Evolutionary conservation across 2,329 filamentous ascomycete genomes (phyloP).

Genomic region (Aquanectria penicillioides): DNA sequence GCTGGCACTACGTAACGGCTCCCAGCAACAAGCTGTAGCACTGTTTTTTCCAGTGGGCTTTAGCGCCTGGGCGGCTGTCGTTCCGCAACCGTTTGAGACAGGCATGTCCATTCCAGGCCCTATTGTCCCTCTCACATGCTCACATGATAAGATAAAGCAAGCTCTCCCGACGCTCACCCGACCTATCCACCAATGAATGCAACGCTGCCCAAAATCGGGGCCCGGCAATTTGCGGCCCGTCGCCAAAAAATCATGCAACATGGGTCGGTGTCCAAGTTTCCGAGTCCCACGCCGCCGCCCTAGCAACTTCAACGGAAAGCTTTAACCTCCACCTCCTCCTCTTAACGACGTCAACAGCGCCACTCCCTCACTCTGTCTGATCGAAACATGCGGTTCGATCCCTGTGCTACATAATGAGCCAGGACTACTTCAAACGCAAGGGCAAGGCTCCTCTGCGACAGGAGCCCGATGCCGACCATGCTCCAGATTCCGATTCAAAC

Average conservation of each 20-base stretch:
- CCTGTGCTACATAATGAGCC: constrained; percentile 62
- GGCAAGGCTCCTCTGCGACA: constrained; percentile 57
- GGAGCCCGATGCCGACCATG: constrained; percentile 39
- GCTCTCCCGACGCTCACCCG: constrained; percentile 39
- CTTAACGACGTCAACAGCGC: constrained; percentile 33
- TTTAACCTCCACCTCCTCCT: constrained; percentile 28
- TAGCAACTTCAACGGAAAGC: constrained; percentile 29
- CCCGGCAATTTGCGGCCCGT: constrained; percentile 43
- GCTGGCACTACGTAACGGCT: constrained; percentile 30
- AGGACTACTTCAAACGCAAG: constrained; percentile 67
- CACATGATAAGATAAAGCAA: constrained; percentile 41
- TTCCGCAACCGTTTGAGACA: constrained; percentile 1
- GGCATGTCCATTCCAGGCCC: not conserved
- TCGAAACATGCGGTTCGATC: constrained; percentile 48
- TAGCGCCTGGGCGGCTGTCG: not conserved
- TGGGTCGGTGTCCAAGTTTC: constrained; percentile 38
- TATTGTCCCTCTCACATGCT: constrained; percentile 17
- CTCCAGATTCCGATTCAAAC: constrained; percentile 32
- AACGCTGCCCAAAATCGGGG: constrained; percentile 31
- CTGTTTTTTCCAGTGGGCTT: not conserved
- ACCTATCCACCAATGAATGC: constrained; percentile 42
- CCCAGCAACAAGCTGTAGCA: constrained; percentile 10
- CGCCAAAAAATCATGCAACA: constrained; percentile 45
- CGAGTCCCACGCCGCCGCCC: constrained; percentile 20
- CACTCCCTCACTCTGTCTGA: constrained; percentile 23